Evolutionary conservation across 305 asterid genomes (phyloP).

Genomic region (Plantago lanceolata): DNA sequence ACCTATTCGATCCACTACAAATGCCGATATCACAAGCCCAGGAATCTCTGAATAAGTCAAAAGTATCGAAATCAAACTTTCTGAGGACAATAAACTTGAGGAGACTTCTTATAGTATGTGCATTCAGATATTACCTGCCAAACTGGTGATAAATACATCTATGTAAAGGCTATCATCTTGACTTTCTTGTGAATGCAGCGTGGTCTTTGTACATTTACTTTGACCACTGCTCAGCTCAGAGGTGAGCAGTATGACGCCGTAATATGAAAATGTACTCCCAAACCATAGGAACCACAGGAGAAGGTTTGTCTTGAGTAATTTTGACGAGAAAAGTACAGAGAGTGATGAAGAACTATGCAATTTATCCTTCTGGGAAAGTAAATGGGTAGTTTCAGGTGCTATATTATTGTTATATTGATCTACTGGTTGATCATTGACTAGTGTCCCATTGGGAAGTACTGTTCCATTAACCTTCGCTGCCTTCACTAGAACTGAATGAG

Average conservation of each 20-base stretch:
- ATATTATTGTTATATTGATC: conserved; percentile 29
- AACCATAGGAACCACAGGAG: conserved; percentile 61
- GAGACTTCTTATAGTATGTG: neutral
- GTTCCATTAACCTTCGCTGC: conserved; percentile 51
- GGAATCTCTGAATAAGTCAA: conserved; percentile 64
- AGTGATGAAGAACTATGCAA: conserved; percentile 32
- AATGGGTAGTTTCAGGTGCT: conserved; percentile 28
- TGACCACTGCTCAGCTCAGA: conserved; percentile 60
- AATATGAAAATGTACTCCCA: conserved; percentile 69
- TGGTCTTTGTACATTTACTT: conserved; percentile 36
- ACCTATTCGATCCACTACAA: conserved; percentile 73
- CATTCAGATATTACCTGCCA: conserved; percentile 53
- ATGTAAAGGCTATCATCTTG: conserved; percentile 44
- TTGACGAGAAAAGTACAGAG: conserved; percentile 42
- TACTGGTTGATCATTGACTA: conserved; percentile 41
- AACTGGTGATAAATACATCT: conserved; percentile 62
- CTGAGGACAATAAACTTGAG: conserved; percentile 4
- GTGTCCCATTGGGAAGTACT: conserved; percentile 52
- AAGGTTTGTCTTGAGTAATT: conserved; percentile 50
- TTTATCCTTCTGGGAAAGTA: conserved; percentile 35
- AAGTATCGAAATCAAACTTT: conserved; percentile 22
- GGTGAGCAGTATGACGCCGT: conserved; percentile 72
- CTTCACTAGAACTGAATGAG: conserved; percentile 45
- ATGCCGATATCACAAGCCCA: conserved; percentile 60
- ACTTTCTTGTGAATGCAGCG: conserved; percentile 25